Conservation (phyloP, 176 grass and related monocot species). For the Miscanthus lutarioriparius region DNA sequence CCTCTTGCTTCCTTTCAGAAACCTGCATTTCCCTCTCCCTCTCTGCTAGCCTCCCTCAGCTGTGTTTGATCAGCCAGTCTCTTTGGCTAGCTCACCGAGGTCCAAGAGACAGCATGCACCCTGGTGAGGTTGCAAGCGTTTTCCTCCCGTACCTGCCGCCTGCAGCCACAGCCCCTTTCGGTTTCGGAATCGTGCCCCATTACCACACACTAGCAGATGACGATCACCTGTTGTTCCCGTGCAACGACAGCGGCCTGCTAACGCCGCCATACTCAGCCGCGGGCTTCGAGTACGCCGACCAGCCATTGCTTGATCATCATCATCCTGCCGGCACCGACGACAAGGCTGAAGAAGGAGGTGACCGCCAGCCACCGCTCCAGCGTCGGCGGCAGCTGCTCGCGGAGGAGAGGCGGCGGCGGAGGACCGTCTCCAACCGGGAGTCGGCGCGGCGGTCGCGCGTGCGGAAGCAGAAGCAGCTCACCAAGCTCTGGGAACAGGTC, state of each 20-base stretch:
- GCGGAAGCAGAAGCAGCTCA: conserved; percentile 71
- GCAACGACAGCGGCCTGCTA: not conserved
- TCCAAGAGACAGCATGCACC: conserved; percentile 35
- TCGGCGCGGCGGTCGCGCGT: conserved; percentile 75
- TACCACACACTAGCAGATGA: conserved; percentile 36
- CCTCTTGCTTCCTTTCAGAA: conserved; percentile 24
- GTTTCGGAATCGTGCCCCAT: conserved; percentile 31
- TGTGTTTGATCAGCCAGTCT: conserved; percentile 9
- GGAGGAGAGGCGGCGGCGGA: conserved; percentile 64
- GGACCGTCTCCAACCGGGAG: conserved; percentile 76
- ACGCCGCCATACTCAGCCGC: not conserved
- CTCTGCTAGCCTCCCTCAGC: not conserved
- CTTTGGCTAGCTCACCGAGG: not conserved
- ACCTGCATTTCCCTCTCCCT: not conserved
- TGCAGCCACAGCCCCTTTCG: conserved; percentile 13
- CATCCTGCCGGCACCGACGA: not conserved
- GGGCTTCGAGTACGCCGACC: not conserved
- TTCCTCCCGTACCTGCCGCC: conserved; percentile 30
- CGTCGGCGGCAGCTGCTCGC: conserved; percentile 17
- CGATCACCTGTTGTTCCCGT: conserved; percentile 34
- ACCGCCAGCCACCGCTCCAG: not conserved
- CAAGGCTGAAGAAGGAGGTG: not conserved
- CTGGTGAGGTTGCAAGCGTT: conserved; percentile 44
- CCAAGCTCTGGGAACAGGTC: conserved; percentile 59
- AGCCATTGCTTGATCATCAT: not conserved